Evolutionary conservation across 352 stramenopile species (phyloP).

Genomic region (Phytophthora vignae): DNA sequence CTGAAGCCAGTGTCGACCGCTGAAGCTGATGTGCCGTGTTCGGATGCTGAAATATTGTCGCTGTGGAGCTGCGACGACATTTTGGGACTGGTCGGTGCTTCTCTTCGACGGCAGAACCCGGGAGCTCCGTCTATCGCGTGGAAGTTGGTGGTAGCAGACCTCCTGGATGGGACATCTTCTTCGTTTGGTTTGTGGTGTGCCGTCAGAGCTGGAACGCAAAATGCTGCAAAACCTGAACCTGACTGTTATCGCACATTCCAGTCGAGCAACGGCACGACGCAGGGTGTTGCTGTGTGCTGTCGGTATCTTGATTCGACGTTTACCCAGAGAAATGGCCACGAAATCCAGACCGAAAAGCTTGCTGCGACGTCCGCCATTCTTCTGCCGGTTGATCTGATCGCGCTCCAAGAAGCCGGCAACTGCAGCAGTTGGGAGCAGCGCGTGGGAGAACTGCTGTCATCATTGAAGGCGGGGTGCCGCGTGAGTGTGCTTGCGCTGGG

Average conservation of each 20-base stretch:
- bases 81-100: constrained; percentile 35
- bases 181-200: constrained; percentile 83
- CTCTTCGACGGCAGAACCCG: constrained; percentile 34
- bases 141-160: constrained; percentile 82
- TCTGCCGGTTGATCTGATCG: constrained; percentile 62
- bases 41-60: constrained; percentile 22
- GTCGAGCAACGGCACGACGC: constrained; percentile 14
- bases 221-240: constrained; percentile 26
- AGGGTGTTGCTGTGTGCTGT: constrained; percentile 59
- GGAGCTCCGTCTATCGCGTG: constrained; percentile 42
- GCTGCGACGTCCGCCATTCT: constrained; percentile 60
- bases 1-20: constrained; percentile 25
- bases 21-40: constrained; percentile 16
- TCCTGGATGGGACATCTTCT: constrained; percentile 58
- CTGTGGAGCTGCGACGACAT: constrained; percentile 52
- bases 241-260: constrained; percentile 42
- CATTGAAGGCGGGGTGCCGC: constrained; percentile 40
- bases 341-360: constrained; percentile 44
- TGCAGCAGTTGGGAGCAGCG: constrained; percentile 53
- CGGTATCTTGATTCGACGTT: constrained; percentile 65
- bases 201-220: constrained; percentile 57
- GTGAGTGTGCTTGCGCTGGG: constrained; percentile 54
- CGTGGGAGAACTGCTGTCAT: constrained; percentile 42
- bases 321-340: constrained; percentile 19
- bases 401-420: constrained; percentile 41